These are phyloP conservation scores for Leccinum subrobustum DNA, from an alignment of 1,284 basidiomycete species.

Conservation along the genomic window DNA sequence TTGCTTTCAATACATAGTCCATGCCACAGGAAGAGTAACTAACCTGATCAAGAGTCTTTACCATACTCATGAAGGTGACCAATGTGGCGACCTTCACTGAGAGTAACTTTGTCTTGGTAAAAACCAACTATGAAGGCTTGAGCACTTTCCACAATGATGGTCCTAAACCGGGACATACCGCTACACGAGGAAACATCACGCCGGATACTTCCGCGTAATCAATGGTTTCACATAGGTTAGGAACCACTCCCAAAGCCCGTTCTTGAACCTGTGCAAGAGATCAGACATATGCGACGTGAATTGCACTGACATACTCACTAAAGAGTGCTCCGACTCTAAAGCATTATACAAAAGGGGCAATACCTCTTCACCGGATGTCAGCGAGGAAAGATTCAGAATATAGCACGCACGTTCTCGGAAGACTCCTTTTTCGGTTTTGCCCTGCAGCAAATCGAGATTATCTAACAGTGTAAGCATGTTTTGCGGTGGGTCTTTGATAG, in stretches of 20 bases:
- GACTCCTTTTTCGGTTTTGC: conserved; percentile 83
- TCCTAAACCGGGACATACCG: conserved; percentile 50
- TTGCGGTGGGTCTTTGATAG: conserved; percentile 93
- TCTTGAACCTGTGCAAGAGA: conserved; percentile 74
- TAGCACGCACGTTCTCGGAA: conserved; percentile 82
- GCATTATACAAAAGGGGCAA: conserved; percentile 95
- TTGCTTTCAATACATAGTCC: conserved; percentile 6
- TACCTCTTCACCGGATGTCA: conserved; percentile 60
- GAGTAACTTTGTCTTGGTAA: conserved; percentile 84
- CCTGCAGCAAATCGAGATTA: conserved; percentile 84
- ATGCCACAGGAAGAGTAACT: conserved; percentile 8
- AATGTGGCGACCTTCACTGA: conserved; percentile 90
- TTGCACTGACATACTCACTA: conserved; percentile 42
- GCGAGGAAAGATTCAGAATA: background rate
- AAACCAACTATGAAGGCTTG: conserved; percentile 62
- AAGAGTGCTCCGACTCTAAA: conserved; percentile 87
- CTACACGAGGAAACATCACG: conserved; percentile 83
- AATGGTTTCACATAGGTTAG: conserved; percentile 87
- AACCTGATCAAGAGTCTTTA: conserved; percentile 91
- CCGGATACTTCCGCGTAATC: conserved; percentile 92
- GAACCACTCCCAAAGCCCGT: conserved; percentile 82
- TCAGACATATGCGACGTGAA: conserved; percentile 1
- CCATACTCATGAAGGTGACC: conserved; percentile 87
- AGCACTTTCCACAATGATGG: conserved; percentile 6
- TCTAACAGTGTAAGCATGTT: conserved; percentile 94